phyloP scores from a whole-genome alignment of 2,329 filamentous ascomycete genomes.

The Colletotrichum tabaci region DNA sequence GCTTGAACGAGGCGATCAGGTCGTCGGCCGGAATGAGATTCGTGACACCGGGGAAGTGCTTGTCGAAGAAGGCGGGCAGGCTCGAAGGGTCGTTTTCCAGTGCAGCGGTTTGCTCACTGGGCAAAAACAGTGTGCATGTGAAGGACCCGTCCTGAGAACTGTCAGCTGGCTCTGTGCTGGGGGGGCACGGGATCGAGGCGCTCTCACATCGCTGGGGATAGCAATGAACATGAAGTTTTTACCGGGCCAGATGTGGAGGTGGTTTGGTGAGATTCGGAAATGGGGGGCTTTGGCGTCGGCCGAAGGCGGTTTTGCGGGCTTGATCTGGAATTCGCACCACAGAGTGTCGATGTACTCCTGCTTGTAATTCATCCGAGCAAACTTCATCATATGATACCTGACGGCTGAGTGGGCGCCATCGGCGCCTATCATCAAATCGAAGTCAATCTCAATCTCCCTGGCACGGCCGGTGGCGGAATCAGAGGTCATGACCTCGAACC shows the following conservation, averaged over 20 bases:
- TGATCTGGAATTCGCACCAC: slow-evolving; percentile 96
- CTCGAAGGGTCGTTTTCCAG: slow-evolving; percentile 75
- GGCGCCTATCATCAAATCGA: slow-evolving; percentile 93
- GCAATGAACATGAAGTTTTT: slow-evolving; percentile 98
- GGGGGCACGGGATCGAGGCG: not conserved
- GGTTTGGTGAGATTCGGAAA: slow-evolving; percentile 90
- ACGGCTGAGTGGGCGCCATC: slow-evolving; percentile 95
- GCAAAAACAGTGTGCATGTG: slow-evolving; percentile 94
- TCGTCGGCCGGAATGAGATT: slow-evolving; percentile 76
- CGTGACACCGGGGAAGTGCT: slow-evolving; percentile 89
- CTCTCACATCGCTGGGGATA: slow-evolving; percentile 78
- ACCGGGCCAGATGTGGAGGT: slow-evolving; percentile 97
- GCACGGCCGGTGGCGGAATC: slow-evolving; percentile 59
- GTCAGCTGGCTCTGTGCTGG: not conserved
- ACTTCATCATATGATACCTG: slow-evolving; percentile 97
- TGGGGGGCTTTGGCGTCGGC: slow-evolving; percentile 50
- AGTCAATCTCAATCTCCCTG: slow-evolving; percentile 84
- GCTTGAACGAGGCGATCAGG: slow-evolving; percentile 80
- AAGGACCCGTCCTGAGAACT: slow-evolving; percentile 83
- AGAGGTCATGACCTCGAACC: slow-evolving; percentile 78
- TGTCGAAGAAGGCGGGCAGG: slow-evolving; percentile 82
- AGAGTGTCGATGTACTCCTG: slow-evolving; percentile 97
- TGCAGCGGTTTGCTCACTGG: slow-evolving; percentile 75
- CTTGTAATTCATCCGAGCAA: slow-evolving; percentile 87
- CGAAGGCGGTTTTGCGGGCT: slow-evolving; percentile 64